phyloP scores from a whole-genome alignment of 176 grass and related monocot species.

The Saccharum officinarum region DNA sequence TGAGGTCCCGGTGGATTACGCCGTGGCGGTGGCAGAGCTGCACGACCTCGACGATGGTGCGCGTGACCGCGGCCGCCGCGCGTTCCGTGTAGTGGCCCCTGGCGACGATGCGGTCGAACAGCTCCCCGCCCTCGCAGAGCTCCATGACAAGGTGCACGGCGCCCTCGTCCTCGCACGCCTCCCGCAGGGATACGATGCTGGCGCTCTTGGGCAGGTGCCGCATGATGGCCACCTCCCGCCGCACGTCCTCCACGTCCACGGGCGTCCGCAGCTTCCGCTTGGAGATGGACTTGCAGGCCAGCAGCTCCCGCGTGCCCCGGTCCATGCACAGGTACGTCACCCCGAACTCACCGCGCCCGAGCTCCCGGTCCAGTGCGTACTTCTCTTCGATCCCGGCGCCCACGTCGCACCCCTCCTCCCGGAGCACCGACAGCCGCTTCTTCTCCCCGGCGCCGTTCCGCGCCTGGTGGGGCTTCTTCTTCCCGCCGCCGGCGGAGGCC shows the following conservation, averaged over 20 bases:
- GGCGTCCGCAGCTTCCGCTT: conserved; percentile 98
- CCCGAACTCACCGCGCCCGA: conserved; percentile 97
- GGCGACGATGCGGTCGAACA: conserved; percentile 95
- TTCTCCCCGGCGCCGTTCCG: conserved; percentile 39
- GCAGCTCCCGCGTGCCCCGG: conserved; percentile 60
- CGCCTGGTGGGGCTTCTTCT: conserved; percentile 74
- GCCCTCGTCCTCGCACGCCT: conserved; percentile 95
- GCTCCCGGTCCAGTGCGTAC: conserved; percentile 92
- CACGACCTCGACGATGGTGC: conserved; percentile 98
- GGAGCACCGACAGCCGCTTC: conserved; percentile 82
- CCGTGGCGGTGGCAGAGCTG: conserved; percentile 98
- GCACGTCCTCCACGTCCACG: conserved; percentile 98
- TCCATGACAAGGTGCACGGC: conserved; percentile 99
- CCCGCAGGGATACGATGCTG: conserved; percentile 84
- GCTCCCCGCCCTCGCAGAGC: conserved; percentile 96
- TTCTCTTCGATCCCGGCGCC: conserved; percentile 80
- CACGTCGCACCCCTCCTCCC: conserved; percentile 48
- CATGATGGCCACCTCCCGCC: conserved; percentile 99
- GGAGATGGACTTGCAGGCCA: conserved; percentile 99
- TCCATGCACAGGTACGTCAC: conserved; percentile 99
- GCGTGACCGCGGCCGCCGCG: conserved; percentile 75
- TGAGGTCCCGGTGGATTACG: conserved; percentile 98
- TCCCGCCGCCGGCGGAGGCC: conserved; percentile 38
- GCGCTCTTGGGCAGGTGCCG: conserved; percentile 82
- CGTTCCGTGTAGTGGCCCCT: conserved; percentile 97